Evolutionary conservation across 306 rosid genomes (phyloP).

Genomic region (Pterocarpus macrocarpus): DNA sequence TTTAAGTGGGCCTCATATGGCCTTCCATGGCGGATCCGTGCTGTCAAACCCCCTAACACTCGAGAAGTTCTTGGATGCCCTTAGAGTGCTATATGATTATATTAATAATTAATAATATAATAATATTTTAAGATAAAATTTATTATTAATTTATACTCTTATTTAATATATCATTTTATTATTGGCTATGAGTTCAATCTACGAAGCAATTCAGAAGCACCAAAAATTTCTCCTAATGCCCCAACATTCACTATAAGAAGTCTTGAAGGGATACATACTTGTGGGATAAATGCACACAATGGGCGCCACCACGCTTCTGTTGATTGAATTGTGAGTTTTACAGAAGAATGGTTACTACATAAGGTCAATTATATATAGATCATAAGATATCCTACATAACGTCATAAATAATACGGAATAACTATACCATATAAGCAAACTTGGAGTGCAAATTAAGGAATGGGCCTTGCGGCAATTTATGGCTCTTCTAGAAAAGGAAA

Average conservation of each 20-base stretch:
- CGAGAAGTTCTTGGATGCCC: too few species aligned
- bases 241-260: slow-evolving; percentile 81
- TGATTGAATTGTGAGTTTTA: slow-evolving; percentile 94
- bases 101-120: too few species aligned
- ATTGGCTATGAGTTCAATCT: too few species aligned
- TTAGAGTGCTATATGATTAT: too few species aligned
- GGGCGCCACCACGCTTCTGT: slow-evolving; percentile 98
- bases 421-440: slow-evolving; percentile 98
- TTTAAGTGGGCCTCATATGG: slow-evolving; percentile 83
- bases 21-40: slow-evolving; percentile 97
- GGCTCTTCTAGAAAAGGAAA: slow-evolving; percentile 96
- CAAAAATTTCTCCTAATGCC: slow-evolving; percentile 57
- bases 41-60: slow-evolving; percentile 64
- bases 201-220: too few species aligned
- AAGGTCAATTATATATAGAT: slow-evolving; percentile 75
- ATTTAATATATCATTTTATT: too few species aligned
- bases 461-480: slow-evolving; percentile 87
- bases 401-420: slow-evolving; percentile 86
- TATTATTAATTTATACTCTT: too few species aligned
- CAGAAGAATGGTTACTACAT: slow-evolving; percentile 83
- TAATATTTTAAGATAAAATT: too few species aligned
- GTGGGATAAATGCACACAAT: slow-evolving; percentile 83
- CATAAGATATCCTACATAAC: slow-evolving; percentile 92
- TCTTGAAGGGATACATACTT: slow-evolving; percentile 89
- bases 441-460: slow-evolving; percentile 90